A percentile compares a stretch with the other conserved stretches of the same genome.
phyloP scores from a whole-genome alignment of 139 green algal species.

The Chlorella sp. region DNA sequence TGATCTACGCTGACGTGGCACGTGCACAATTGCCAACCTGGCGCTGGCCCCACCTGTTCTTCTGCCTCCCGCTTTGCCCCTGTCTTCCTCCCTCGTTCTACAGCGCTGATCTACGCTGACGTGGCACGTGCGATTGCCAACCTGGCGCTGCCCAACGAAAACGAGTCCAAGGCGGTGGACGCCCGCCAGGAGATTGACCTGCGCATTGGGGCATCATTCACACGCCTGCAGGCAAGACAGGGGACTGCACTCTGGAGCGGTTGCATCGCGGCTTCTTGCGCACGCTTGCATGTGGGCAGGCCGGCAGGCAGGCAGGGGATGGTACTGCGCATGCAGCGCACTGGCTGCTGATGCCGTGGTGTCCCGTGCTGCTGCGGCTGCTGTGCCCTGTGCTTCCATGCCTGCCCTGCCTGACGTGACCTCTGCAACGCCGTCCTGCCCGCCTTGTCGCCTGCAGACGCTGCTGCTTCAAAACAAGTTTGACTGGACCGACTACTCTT shows the following conservation, averaged over 20 bases:
- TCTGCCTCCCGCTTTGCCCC: not conserved
- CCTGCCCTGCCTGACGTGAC: not conserved
- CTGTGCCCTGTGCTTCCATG: not conserved
- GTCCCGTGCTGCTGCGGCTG: not conserved
- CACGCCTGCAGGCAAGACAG: constrained; percentile 85
- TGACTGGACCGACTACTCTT: constrained; percentile 60
- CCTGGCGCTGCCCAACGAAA: constrained; percentile 77
- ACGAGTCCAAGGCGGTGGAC: constrained; percentile 91
- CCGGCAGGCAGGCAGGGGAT: not conserved
- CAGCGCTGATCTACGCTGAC: constrained; percentile 77
- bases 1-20: constrained; percentile 72
- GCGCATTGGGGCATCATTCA: constrained; percentile 95
- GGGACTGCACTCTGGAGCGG: constrained; percentile 67
- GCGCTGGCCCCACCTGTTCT: no score
- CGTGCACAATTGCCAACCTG: no score
- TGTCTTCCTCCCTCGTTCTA: no score
- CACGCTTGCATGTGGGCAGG: not conserved
- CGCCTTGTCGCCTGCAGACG: constrained; percentile 79
- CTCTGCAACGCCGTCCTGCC: not conserved
- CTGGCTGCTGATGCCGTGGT: not conserved
- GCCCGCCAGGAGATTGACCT: constrained; percentile 96
- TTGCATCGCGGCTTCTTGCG: not conserved
- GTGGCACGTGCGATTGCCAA: constrained; percentile 63
- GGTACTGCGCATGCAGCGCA: no score
- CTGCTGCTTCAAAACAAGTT: constrained; percentile 91